Base-by-base conservation (phyloP, 257 asterid genomes). In the Lycium barbarum region DNA sequence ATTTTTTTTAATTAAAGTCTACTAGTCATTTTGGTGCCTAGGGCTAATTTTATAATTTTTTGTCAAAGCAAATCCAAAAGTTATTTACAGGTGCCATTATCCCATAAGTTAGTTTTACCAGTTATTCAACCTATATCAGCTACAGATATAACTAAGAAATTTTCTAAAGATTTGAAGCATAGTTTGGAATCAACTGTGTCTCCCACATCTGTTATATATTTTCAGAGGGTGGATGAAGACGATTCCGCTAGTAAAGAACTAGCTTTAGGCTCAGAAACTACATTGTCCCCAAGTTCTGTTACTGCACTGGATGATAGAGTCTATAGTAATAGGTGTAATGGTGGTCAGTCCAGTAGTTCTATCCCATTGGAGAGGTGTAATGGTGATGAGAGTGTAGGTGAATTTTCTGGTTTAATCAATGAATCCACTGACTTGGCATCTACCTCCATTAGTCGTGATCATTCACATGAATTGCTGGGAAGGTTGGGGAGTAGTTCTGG, bases 171-270 rank as follows among this genome's bases (percentile, higher is more conserved):
- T 88, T 86, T 90, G 87, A 91, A 89, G 84, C 85, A 89, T 33
- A 86, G 91, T 89, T 87, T 95, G 53, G 91, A 93, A 63, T 87
- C 90, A 15, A 97, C 93, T 14, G 98, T 97, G 63, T 97, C 99
- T 35, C 99, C 99, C 0, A 97, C 98, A 57, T 97, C 99, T 6
- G 99, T 97, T 83, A 97, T 97, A 76, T 94, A 95, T 2, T 95
- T 95, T 86, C 92, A 88, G 67, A 86, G 89, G 59, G 94, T 88
- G 86, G 92, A 82, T 66, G 95, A 92, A 83, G 97, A 91, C 80
- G 98, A 91, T 80, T 91, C 97, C 62, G 91, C 85, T 67, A 92
- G 97, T 63, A 95, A 94, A 83, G 98, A 97, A 61, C 83, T 97
- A 81, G 96, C 93, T 59, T 87, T 90, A 71, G 98, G 92, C 82